Evolutionary conservation across 192 early-diverging fungal genomes (phyloP).

Genomic region (Backusella tarrabulga): DNA sequence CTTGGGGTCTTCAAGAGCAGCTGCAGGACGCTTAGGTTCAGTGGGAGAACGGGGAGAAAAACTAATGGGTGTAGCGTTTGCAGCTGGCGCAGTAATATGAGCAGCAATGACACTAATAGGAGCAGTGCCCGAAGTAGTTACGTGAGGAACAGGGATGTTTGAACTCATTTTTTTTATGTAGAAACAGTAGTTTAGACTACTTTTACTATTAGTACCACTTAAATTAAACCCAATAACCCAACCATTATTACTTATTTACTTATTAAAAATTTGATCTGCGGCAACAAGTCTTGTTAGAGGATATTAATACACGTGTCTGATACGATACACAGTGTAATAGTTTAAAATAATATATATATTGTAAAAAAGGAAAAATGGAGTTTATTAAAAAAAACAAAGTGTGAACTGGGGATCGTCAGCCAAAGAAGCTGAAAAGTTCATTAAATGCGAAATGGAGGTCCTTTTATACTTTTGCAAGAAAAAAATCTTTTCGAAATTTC

Average conservation of each 20-base stretch:
- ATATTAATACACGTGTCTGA: neutral
- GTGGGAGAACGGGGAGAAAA: slow-evolving; percentile 32
- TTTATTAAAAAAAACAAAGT: slow-evolving; percentile 11
- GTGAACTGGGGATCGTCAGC: slow-evolving; percentile 19
- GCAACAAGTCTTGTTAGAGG: neutral
- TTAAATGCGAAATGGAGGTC: neutral
- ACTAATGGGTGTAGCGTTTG: slow-evolving; percentile 20
- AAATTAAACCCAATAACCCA: neutral
- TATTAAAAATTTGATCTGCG: slow-evolving; percentile 6
- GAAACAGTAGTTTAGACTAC: neutral
- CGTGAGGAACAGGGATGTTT: slow-evolving; percentile 3
- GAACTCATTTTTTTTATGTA: slow-evolving; percentile 14
- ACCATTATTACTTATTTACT: slow-evolving; percentile 1
- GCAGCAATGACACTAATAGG: slow-evolving; percentile 6
- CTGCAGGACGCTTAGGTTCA: slow-evolving; percentile 33
- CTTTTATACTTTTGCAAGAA: slow-evolving; percentile 14
- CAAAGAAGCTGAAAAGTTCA: slow-evolving; percentile 33
- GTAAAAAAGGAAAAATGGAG: neutral
- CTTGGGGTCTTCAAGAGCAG: slow-evolving; percentile 31
- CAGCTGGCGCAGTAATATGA: slow-evolving; percentile 30
- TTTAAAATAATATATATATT: neutral
- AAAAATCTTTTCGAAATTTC: neutral
- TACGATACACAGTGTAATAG: slow-evolving; percentile 1
- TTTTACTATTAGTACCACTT: slow-evolving; percentile 3
- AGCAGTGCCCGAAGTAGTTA: neutral